A percentile compares a stretch with the other conserved stretches of the same genome.
These are phyloP conservation scores for Lithohypha guttulata DNA, from an alignment of 2,329 filamentous ascomycete species.

Conservation along the genomic window DNA sequence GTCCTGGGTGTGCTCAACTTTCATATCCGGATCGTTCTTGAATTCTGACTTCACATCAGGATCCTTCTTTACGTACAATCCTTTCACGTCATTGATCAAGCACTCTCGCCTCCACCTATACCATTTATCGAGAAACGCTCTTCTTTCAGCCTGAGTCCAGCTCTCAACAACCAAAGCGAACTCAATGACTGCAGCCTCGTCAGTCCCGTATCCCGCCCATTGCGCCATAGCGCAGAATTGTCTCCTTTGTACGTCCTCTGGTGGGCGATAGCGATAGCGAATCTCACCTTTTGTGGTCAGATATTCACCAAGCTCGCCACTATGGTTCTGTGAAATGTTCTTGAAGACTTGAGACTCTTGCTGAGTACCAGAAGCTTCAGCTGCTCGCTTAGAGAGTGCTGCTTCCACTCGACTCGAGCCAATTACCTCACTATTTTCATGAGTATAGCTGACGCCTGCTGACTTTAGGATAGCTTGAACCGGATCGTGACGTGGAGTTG, in stretches of 20 bases:
- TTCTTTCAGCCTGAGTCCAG: constrained; percentile 74
- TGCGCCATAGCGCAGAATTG: constrained; percentile 89
- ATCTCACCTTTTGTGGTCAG: constrained; percentile 28
- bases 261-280: constrained; percentile 59
- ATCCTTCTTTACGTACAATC: background rate
- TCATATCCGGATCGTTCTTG: too few relatives aligned
- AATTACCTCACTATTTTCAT: constrained; percentile 91
- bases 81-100: constrained; percentile 4
- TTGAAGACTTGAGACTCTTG: constrained; percentile 17
- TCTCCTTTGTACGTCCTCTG: constrained; percentile 59
- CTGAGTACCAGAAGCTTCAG: constrained; percentile 29
- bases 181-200: constrained; percentile 52
- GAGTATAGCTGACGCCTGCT: constrained; percentile 87
- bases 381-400: constrained; percentile 65
- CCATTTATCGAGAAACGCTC: constrained; percentile 68
- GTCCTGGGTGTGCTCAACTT: too few relatives aligned
- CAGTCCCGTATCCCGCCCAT: constrained; percentile 56
- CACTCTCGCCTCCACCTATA: constrained; percentile 39
- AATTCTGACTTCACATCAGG: too few relatives aligned
- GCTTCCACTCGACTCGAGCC: constrained; percentile 88
- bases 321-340: constrained; percentile 14
- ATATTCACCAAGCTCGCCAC: constrained; percentile 6
- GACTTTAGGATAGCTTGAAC: constrained; percentile 80
- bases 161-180: constrained; percentile 86
- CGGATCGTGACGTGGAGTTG: constrained; percentile 52